Evolutionary conservation across 495 filamentous ascomycete species (phyloP).

Genomic region (Penicillium ochrochloron): DNA sequence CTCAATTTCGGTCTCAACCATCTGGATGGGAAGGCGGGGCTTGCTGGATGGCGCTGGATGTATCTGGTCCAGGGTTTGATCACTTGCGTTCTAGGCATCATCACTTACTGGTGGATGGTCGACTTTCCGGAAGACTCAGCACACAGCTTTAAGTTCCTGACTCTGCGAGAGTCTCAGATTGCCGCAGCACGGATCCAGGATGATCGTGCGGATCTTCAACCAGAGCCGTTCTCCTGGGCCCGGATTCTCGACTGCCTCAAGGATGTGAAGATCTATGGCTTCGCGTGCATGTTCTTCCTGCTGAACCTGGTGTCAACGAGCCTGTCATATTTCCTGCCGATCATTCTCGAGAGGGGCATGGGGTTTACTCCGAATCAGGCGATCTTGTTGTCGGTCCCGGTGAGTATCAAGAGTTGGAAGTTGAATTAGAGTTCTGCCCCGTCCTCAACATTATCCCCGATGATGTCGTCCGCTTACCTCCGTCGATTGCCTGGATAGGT

Average conservation of each 20-base stretch:
- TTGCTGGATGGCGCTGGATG: conserved; percentile 80
- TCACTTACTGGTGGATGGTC: conserved; percentile 79
- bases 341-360: conserved; percentile 73
- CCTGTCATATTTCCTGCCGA: conserved; percentile 72
- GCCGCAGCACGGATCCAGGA: conserved; percentile 61
- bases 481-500: background rate
- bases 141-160: conserved; percentile 66
- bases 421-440: background rate
- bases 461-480: background rate
- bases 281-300: conserved; percentile 73
- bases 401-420: conserved; percentile 25
- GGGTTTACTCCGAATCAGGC: conserved; percentile 68
- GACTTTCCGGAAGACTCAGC: conserved; percentile 76
- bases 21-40: conserved; percentile 59
- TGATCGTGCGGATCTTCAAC: conserved; percentile 68
- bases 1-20: conserved; percentile 75
- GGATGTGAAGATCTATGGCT: conserved; percentile 75
- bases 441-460: background rate
- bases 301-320: conserved; percentile 72
- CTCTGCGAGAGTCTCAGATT: conserved; percentile 58
- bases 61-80: conserved; percentile 71
- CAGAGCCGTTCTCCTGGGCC: conserved; percentile 62
- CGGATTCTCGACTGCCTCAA: conserved; percentile 63
- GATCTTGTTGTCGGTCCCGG: conserved; percentile 72
- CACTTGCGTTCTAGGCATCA: conserved; percentile 66